Evolutionary conservation across 176 grass and related monocot species (phyloP), one percentile per base, ranked within the genome.

Genomic region (Guadua angustifolia): DNA sequence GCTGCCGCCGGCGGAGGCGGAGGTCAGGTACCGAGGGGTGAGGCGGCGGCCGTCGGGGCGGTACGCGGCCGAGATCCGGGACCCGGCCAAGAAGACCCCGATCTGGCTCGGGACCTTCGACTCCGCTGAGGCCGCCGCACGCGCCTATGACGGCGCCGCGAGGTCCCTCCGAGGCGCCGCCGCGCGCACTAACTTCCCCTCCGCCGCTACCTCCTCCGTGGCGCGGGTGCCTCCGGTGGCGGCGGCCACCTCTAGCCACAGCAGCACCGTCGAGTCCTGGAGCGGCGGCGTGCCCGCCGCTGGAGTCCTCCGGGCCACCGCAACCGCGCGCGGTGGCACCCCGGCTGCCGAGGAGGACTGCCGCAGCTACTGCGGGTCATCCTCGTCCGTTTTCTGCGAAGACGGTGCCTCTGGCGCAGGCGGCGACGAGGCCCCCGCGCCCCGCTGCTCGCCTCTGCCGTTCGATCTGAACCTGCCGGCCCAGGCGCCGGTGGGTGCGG

Each of bases 51-150:
- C 92, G 1, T 94, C 92, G 18, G 92, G 92, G 9, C 71, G 92
- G 22, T 94, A 90, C 84, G 94, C 94, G 38, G 94, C 94, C 32
- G 94, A 97, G 89, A 97, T 97, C 91, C 89, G 94, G 11, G 94
- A 97, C 82, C 94, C 90, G 7, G 79, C 89, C 13, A 87, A 89
- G 83, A 94, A 92, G 86, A 93, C 82, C 47, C 95, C 85, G 84
- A 89, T 92, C 85, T 94, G 91, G 91, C 85, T 97, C 6, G 91
- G 91, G 12, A 97, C 91, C 71, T 97, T 92, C 85, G 87, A 94
- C 75, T 92, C 86, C 46, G 92, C 94, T 5, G 94, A 97, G 83
- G 92, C 88, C 53, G 94, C 94, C 1, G 94, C 92, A 0, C 94
- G 90, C 38, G 92, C 94, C 11, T 94, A 94, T 90, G 94, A 97